These are phyloP conservation scores for Teratosphaeria epicoccoides DNA, from an alignment of 2,329 filamentous ascomycete genomes.

Conservation along the genomic window DNA sequence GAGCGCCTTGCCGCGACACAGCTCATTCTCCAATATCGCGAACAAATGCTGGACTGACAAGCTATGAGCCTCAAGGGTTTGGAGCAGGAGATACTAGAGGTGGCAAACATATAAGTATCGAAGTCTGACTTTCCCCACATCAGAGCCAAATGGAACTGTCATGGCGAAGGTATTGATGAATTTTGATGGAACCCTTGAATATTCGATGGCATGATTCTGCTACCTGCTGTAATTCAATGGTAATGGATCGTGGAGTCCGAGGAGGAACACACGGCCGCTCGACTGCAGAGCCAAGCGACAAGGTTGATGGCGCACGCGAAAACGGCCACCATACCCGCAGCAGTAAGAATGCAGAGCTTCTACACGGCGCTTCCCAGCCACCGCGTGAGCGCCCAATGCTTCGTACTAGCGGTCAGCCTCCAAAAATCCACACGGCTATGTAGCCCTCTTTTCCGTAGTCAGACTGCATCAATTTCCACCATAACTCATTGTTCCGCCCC, in stretches of 20 bases:
- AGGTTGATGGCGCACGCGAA: neutral
- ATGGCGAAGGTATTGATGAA: no score
- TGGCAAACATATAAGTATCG: no score
- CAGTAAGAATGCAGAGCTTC: neutral
- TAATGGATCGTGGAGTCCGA: no score
- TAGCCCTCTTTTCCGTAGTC: neutral
- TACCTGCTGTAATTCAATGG: no score
- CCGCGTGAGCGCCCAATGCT: neutral
- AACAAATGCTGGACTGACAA: no score
- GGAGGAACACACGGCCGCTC: no score
- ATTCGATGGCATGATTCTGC: no score
- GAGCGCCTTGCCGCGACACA: neutral
- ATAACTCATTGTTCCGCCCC: neutral
- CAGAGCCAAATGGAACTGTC: no score
- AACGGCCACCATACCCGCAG: neutral
- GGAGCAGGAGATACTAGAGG: no score
- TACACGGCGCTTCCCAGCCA: neutral
- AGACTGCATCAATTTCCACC: neutral
- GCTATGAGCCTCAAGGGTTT: no score
- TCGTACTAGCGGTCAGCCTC: neutral
- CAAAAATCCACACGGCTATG: neutral
- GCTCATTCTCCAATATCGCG: neutral
- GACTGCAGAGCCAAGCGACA: neutral
- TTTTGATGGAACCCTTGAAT: no score
- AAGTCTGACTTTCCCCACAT: no score